These are phyloP conservation scores for Hypoxylon perforatum DNA, from an alignment of 495 filamentous ascomycete genomes.

Conservation along the genomic window DNA sequence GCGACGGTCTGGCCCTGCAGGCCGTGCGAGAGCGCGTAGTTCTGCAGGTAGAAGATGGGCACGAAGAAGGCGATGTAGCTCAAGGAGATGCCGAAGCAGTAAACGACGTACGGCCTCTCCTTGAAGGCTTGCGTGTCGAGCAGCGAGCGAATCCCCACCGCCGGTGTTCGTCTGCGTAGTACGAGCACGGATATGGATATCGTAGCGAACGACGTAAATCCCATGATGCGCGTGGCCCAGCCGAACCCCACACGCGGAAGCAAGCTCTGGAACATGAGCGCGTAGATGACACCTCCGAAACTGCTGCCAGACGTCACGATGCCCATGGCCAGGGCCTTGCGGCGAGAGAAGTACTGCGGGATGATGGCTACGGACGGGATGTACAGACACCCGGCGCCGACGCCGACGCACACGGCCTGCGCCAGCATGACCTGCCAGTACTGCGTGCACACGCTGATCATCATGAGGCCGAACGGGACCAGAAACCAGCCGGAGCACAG, in stretches of 20 bases:
- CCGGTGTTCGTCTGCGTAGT: conserved; percentile 55
- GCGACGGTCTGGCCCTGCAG: conserved; percentile 56
- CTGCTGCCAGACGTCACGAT: conserved; percentile 70
- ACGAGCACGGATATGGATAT: conserved; percentile 60
- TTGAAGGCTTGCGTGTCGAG: conserved; percentile 55
- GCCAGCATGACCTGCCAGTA: conserved; percentile 68
- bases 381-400: conserved; percentile 72
- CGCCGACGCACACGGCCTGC: conserved; percentile 63
- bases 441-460: conserved; percentile 22
- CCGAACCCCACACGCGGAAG: conserved; percentile 68
- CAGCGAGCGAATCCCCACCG: conserved; percentile 44
- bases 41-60: conserved; percentile 71
- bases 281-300: conserved; percentile 72
- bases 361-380: conserved; percentile 69
- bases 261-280: conserved; percentile 68
- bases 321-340: conserved; percentile 73
- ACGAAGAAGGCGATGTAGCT: conserved; percentile 73
- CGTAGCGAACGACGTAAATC: conserved; percentile 65
- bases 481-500: conserved; percentile 20
- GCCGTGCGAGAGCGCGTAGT: conserved; percentile 61
- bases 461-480: conserved; percentile 31
- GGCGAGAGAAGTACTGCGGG: conserved; percentile 73
- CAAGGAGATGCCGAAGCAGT: conserved; percentile 66
- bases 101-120: conserved; percentile 54
- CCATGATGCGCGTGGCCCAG: conserved; percentile 74